Conservation (phyloP, 2,329 filamentous ascomycete species). For the Penicillium sp. region DNA sequence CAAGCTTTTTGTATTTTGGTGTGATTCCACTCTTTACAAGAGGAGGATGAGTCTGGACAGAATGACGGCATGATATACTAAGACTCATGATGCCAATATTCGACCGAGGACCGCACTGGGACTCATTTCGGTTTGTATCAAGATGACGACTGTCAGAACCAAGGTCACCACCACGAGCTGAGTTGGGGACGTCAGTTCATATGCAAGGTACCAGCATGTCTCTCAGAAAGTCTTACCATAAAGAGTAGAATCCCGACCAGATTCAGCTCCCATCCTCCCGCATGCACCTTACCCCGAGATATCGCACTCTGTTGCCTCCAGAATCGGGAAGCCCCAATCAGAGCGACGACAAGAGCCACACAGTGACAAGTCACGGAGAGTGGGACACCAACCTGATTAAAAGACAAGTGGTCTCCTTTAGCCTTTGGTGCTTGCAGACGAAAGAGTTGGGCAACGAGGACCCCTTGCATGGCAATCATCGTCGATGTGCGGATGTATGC, state of each 20-base stretch:
- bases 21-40: too few relatives aligned
- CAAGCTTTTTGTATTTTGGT: too few relatives aligned
- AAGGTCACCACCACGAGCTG: constrained; percentile 21
- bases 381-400: constrained; percentile 58
- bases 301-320: constrained; percentile 61
- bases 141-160: constrained; percentile 18
- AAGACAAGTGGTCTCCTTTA: constrained; percentile 49
- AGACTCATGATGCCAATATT: not conserved
- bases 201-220: not conserved
- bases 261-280: constrained; percentile 58
- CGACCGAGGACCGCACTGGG: not conserved
- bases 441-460: constrained; percentile 65
- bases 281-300: constrained; percentile 54
- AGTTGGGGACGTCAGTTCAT: not conserved
- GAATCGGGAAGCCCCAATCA: constrained; percentile 57
- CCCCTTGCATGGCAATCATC: constrained; percentile 63
- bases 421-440: constrained; percentile 46
- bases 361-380: constrained; percentile 48
- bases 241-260: constrained; percentile 44
- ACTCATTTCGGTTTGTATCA: constrained; percentile 15
- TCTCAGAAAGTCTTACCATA: not conserved
- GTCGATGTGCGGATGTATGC: constrained; percentile 69
- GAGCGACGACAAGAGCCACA: constrained; percentile 50
- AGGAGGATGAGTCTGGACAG: too few relatives aligned
- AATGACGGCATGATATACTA: too few relatives aligned